Evolutionary conservation across 2,329 filamentous ascomycete genomes (phyloP), one percentile per base, ranked within the genome.

Genomic region (Aspergillus sp.): DNA sequence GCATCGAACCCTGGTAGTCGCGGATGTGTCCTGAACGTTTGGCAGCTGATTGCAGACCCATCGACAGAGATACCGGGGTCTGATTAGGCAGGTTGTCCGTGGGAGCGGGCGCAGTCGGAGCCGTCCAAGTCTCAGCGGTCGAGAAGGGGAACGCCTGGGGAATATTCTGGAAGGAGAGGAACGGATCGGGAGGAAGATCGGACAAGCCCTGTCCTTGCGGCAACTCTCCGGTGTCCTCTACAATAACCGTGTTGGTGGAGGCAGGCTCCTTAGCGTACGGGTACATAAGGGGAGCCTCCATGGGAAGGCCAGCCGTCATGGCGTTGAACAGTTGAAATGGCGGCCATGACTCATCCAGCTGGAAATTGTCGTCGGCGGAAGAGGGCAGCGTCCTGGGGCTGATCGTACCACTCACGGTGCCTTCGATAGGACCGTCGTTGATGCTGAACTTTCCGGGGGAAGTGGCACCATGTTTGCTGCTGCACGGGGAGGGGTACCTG

Each of bases 351-450:
- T 76, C 73, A 58, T 77, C 75, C 44, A 70, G 58, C 38, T 74
- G 74, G 48, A 73, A 75, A 61, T 75, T 74, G 54, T 76, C 75
- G 58, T 77, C 75, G 53, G 71, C 65, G 17, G 75, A 75, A 15
- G 71, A 74, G 21, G 73, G 73, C 25, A 76, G 62, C 3, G 75
- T 77, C 53, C 68, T 67, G 36, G 75, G 75, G 61, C 74, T 77
- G 52, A 77, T 68, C 6, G 75, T 75, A 51, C 72, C 71, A 53
- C 73, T 75, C 48, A 68, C 66, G 21, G 70, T 73, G 8, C 72
- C 71, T 51, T 74, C 71, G 51, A 68, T 58, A 8, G 64, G 47
- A 49, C 64, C 70, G 60, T 75, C 74, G 19, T 67, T 38, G 54
- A 73, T 64, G 63, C 67, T 70, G 53, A 74, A 70, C 38, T 71